Evolutionary conservation across 2,329 filamentous ascomycete species (phyloP), one percentile per base, ranked within the genome.

Genomic region (Helicocarpus griseus): DNA sequence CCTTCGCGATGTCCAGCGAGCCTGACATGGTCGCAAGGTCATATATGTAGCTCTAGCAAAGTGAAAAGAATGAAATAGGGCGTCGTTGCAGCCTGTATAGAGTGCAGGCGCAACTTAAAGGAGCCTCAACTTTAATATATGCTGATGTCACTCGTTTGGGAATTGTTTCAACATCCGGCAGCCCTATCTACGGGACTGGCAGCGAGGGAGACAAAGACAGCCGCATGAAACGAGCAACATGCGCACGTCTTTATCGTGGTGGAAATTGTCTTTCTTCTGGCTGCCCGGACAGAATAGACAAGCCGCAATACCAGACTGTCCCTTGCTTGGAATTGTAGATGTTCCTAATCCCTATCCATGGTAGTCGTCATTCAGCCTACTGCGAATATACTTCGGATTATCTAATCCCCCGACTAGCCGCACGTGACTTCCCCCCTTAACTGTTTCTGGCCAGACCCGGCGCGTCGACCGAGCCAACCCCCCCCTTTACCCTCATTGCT

Each of bases 1-100:
- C 54, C 48, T 53, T 54, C 24, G 28, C 45, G 36, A 54, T 13
- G 41, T 38, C 41, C 33, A 52, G 26, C 21, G 51, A 49, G 36
- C 39, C 36, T 11, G 53, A 50, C 54, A 56, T 56, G 33, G 45
- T 43, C 38, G 33, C 13, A 13, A 5, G 33, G 14, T 33, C 43
- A 33, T 47, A 17, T 46, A 24, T 14, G 9, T 35, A 35, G 9
- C 9, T 35, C 9, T 35, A 9, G 31, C 31, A 35, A 11, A 9
- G 31, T 9, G 31, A 35, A 35, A 14, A 39, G 14, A 19, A 19
- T 39, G 36, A 2, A 19, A n/a, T n/a, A n/a, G n/a, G n/a, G n/a
- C n/a, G n/a, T n/a, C n/a, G n/a, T n/a, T n/a, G n/a, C n/a, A n/a
- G n/a, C n/a, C n/a, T n/a, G n/a, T n/a, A n/a, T n/a, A n/a, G n/a